Evolutionary conservation across 2,329 filamentous ascomycete species (phyloP).

Genomic region (Dactylellina leptospora): DNA sequence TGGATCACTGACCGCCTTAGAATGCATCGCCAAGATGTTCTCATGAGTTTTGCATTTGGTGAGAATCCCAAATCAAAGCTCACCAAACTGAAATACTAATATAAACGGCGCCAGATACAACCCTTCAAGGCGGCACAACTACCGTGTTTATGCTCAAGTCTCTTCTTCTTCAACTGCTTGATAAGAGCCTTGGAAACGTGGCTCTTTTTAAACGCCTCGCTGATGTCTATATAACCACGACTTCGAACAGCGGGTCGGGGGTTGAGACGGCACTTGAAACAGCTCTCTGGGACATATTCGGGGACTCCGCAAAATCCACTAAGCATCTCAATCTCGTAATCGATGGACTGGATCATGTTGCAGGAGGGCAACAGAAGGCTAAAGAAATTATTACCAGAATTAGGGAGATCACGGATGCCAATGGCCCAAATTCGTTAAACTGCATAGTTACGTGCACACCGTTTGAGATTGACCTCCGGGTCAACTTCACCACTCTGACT

Average conservation of each 20-base stretch:
- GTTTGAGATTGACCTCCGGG: background rate
- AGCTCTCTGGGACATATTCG: conserved; percentile 40
- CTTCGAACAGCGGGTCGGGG: background rate
- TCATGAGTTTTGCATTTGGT: conserved; percentile 42
- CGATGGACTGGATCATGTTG: conserved; percentile 28
- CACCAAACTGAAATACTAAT: background rate
- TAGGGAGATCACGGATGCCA: conserved; percentile 31
- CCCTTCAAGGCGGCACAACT: conserved; percentile 7
- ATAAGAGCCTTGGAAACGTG: conserved; percentile 38
- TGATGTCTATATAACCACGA: conserved; percentile 27
- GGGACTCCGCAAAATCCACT: conserved; percentile 20
- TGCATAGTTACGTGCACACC: conserved; percentile 29
- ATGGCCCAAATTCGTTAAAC: conserved; percentile 29
- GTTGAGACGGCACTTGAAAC: conserved; percentile 11
- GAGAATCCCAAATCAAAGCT: background rate
- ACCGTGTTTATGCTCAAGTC: conserved; percentile 30
- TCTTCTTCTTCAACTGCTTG: conserved; percentile 25
- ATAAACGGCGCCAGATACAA: conserved; percentile 13
- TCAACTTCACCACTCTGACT: conserved; percentile 17
- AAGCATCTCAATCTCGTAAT: conserved; percentile 40
- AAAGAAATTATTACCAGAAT: conserved; percentile 30
- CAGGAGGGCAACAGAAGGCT: conserved; percentile 23
- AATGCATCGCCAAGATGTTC: conserved; percentile 31
- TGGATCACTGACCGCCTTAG: conserved; percentile 37
- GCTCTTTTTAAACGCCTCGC: conserved; percentile 36